These are phyloP conservation scores for Polyplosphaeria fusca DNA, from an alignment of 495 filamentous ascomycete genomes.

Conservation along the genomic window DNA sequence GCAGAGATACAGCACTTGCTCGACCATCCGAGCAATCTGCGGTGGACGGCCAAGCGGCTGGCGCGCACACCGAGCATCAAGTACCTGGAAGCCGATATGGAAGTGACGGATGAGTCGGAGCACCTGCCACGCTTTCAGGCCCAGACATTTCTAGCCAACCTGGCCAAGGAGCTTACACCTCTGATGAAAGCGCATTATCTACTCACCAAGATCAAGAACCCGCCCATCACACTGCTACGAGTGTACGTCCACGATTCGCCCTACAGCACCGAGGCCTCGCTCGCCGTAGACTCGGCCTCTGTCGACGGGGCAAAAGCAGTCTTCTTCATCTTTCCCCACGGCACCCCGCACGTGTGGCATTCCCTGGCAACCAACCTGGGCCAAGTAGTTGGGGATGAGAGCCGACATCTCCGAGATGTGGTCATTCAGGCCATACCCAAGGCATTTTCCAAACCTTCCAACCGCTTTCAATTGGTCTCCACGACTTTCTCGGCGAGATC, in stretches of 20 bases:
- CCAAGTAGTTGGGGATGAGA: slow-evolving; percentile 50
- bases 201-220: slow-evolving; percentile 58
- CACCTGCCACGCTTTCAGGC: slow-evolving; percentile 71
- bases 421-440: slow-evolving; percentile 73
- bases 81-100: slow-evolving; percentile 20
- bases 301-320: slow-evolving; percentile 59
- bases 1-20: slow-evolving; percentile 75
- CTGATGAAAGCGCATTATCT: slow-evolving; percentile 79
- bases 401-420: slow-evolving; percentile 62
- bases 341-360: slow-evolving; percentile 69
- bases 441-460: slow-evolving; percentile 67
- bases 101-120: slow-evolving; percentile 46
- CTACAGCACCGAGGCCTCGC: slow-evolving; percentile 54
- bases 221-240: slow-evolving; percentile 68
- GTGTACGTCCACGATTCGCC: slow-evolving; percentile 72
- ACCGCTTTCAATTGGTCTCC: slow-evolving; percentile 61
- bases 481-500: slow-evolving; percentile 67
- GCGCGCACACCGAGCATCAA: slow-evolving; percentile 40
- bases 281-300: slow-evolving; percentile 26
- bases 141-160: slow-evolving; percentile 65
- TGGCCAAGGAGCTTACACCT: slow-evolving; percentile 68
- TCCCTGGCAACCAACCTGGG: slow-evolving; percentile 52
- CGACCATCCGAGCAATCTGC: slow-evolving; percentile 66
- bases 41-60: slow-evolving; percentile 71
- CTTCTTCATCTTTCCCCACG: slow-evolving; percentile 76